Base-by-base conservation (phyloP, 164 flowering plant species). In the Cinnamomum chago region DNA sequence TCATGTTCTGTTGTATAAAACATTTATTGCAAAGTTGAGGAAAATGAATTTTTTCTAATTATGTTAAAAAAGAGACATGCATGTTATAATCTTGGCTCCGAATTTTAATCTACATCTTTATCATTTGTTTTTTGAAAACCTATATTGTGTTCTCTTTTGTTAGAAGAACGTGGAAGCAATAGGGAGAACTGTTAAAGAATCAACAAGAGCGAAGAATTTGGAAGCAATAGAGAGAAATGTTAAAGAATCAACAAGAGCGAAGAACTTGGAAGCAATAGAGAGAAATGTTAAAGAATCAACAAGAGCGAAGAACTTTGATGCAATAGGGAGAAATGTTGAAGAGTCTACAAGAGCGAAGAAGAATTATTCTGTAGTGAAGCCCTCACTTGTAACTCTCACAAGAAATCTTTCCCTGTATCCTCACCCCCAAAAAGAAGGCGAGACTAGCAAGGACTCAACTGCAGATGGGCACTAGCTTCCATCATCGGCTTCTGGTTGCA, bases 391-490 rank as follows among this genome's bases (percentile, higher is more conserved):
- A 69, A 65, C 70, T 17, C 86, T 80, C 18, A 83, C 90, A 2
- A 81, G 76, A 71, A 85, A 85, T 73, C 85, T 89, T 40, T 84
- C 88, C 13, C 83, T 89, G 58, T 78, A 79, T 78, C 67, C 80
- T 52, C 55, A 58, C 55, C 70, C 75, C 9, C 51, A 35, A 33
- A 72, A 68, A 40, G 35, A 68, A 22, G 55, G n/a, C 5, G 9
- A 3, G 25, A n/a, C 55, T 47, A 67, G 12, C 11, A 67, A 67
- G 69, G 28, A 67, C 10, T 25, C 33, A 25, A 64, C 67, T 25
- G 33, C 67, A 5, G 20, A 18, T 55, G 2, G n/a, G n/a, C 20
- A 5, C 20, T 55, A 55, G n/a, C 60, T 55, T 55, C 60, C 60
- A 55, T 55, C n/a, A 1, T 55, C 2, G 60, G 60, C 60, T 55